phyloP scores from a whole-genome alignment of 2,329 filamentous ascomycete genomes.

The Fusarium poae region DNA sequence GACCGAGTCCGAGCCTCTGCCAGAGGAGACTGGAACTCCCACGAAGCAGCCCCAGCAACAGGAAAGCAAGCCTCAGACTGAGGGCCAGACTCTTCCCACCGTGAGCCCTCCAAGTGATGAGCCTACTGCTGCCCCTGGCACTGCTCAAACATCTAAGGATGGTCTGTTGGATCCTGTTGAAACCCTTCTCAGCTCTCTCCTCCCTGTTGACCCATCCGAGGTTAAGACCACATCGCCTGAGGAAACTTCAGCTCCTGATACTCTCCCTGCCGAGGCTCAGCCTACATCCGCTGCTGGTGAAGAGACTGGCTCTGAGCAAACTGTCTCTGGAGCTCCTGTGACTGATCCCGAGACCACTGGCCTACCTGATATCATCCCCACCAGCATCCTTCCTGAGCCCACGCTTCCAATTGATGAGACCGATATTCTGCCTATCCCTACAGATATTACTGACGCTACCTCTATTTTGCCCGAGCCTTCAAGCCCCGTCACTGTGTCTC shows the following conservation, averaged over 20 bases:
- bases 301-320: conserved; percentile 24
- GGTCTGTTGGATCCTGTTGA: conserved; percentile 46
- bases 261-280: conserved; percentile 12
- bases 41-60: conserved; percentile 34
- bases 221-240: conserved; percentile 24
- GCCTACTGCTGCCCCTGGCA: conserved; percentile 23
- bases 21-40: conserved; percentile 23
- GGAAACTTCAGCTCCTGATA: conserved; percentile 10
- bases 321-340: conserved; percentile 25
- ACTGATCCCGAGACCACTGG: conserved; percentile 34
- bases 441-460: conserved; percentile 26
- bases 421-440: conserved; percentile 17
- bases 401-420: conserved; percentile 20
- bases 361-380: conserved; percentile 19
- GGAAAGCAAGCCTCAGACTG: conserved; percentile 23
- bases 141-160: conserved; percentile 26
- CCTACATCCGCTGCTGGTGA: conserved; percentile 22
- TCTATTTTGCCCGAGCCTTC: conserved; percentile 26
- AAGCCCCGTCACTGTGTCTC: conserved; percentile 27
- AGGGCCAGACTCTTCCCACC: conserved; percentile 27
- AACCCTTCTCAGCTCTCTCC: conserved; percentile 37
- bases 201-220: conserved; percentile 25
- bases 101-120: conserved; percentile 20
- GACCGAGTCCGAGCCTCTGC: conserved; percentile 22
- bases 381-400: conserved; percentile 27